phyloP scores from a whole-genome alignment of 371 early-diverging fungal genomes.

The Furculomyces boomerangus region DNA sequence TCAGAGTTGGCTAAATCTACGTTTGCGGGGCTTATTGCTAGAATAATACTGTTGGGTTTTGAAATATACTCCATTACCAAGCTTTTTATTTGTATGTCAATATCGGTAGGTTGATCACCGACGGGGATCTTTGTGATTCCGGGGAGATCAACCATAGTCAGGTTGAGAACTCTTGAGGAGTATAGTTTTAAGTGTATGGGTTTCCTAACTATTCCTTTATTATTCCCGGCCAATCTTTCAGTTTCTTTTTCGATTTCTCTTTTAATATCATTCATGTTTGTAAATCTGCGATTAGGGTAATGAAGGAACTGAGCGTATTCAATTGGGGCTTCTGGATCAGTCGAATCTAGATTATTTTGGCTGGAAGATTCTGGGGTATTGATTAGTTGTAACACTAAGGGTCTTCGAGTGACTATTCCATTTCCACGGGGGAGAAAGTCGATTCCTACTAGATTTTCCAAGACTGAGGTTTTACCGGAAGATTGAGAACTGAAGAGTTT shows the following conservation, averaged over 20 bases:
- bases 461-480: slow-evolving; percentile 80
- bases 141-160: slow-evolving; percentile 88
- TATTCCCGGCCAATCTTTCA: slow-evolving; percentile 59
- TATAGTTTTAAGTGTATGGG: slow-evolving; percentile 82
- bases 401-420: slow-evolving; percentile 85
- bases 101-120: slow-evolving; percentile 76
- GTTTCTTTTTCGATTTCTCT: slow-evolving; percentile 84
- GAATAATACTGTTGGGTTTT: slow-evolving; percentile 71
- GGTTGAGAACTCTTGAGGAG: slow-evolving; percentile 67
- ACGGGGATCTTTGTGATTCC: slow-evolving; percentile 69
- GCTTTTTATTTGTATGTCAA: slow-evolving; percentile 70
- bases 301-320: slow-evolving; percentile 53
- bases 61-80: slow-evolving; percentile 70
- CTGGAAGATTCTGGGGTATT: slow-evolving; percentile 25
- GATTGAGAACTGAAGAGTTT: slow-evolving; percentile 46
- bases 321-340: slow-evolving; percentile 3
- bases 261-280: slow-evolving; percentile 64
- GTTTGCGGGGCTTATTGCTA: slow-evolving; percentile 88
- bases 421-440: slow-evolving; percentile 84
- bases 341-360: background rate
- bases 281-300: slow-evolving; percentile 52
- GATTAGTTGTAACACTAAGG: slow-evolving; percentile 77
- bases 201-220: slow-evolving; percentile 68
- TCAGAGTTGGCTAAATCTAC: slow-evolving; percentile 88
- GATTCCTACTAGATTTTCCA: slow-evolving; percentile 78